phyloP scores from a whole-genome alignment of 2,329 filamentous ascomycete genomes.

The Periconia sp. region DNA sequence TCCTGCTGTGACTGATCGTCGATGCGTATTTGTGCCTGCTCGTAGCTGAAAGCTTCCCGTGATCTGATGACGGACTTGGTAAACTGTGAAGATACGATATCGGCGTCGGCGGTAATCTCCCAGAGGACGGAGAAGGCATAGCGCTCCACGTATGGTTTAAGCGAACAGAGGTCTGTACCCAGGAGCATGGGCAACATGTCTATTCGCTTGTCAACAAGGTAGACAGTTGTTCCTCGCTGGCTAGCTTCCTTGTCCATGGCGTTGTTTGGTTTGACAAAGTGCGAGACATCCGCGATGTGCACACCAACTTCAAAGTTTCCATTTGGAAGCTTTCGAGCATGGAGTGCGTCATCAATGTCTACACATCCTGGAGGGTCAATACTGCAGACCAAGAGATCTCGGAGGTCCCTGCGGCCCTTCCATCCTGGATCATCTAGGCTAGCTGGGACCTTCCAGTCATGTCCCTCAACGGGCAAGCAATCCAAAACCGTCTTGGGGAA shows the following conservation, averaged over 20 bases:
- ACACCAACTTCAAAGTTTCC: slow-evolving; percentile 96
- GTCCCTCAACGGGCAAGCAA: slow-evolving; percentile 88
- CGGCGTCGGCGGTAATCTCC: slow-evolving; percentile 85
- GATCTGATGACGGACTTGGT: slow-evolving; percentile 98
- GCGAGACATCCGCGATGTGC: slow-evolving; percentile 98
- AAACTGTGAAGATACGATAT: slow-evolving; percentile 84
- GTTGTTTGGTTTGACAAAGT: slow-evolving; percentile 96
- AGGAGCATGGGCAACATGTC: slow-evolving; percentile 98
- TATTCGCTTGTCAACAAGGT: slow-evolving; percentile 97
- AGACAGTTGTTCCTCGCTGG: slow-evolving; percentile 93
- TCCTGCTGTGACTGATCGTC: slow-evolving; percentile 88
- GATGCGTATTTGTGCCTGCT: slow-evolving; percentile 91
- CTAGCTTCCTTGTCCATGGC: slow-evolving; percentile 97
- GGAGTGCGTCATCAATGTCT: slow-evolving; percentile 96
- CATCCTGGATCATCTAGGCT: slow-evolving; percentile 82
- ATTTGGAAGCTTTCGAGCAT: slow-evolving; percentile 83
- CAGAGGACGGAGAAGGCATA: slow-evolving; percentile 63
- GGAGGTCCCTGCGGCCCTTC: slow-evolving; percentile 82
- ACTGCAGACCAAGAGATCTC: slow-evolving; percentile 89
- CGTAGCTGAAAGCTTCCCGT: slow-evolving; percentile 96
- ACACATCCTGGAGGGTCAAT: slow-evolving; percentile 96
- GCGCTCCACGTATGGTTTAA: slow-evolving; percentile 96
- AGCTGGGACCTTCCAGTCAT: slow-evolving; percentile 90
- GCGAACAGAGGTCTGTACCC: slow-evolving; percentile 92
- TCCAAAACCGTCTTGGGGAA: slow-evolving; percentile 96